These are phyloP conservation scores for Penicillium sp. DNA, from an alignment of 2,329 filamentous ascomycete genomes.

Conservation along the genomic window DNA sequence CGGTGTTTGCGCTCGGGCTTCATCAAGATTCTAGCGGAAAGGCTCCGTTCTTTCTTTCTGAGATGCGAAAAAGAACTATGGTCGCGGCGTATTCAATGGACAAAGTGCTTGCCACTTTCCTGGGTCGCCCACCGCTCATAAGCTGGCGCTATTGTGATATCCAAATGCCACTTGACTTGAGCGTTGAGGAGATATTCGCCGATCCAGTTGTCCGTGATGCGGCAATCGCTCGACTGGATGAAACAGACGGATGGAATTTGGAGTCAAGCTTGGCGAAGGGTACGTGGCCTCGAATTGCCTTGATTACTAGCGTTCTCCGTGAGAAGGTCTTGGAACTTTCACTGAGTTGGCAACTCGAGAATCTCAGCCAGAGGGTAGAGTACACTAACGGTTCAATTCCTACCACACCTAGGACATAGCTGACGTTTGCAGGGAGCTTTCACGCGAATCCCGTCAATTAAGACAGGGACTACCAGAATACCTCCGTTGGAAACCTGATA, in stretches of 20 bases:
- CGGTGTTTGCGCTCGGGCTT: conserved; percentile 46
- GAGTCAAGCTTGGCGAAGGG: conserved; percentile 14
- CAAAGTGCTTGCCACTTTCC: conserved; percentile 32
- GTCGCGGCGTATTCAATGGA: conserved; percentile 28
- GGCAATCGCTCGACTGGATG: conserved; percentile 12
- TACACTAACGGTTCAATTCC: conserved; percentile 3
- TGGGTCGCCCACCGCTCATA: conserved; percentile 33
- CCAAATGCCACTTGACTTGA: conserved; percentile 29
- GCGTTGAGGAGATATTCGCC: conserved; percentile 26
- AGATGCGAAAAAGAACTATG: conserved; percentile 30
- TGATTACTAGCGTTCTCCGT: conserved; percentile 17
- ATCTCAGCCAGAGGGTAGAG: conserved; percentile 20
- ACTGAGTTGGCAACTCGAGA: conserved; percentile 18
- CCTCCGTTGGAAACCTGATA: conserved; percentile 21
- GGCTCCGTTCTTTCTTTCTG: conserved; percentile 29
- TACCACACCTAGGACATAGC: not conserved
- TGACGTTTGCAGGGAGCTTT: conserved; percentile 14
- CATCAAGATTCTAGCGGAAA: conserved; percentile 35
- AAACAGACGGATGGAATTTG: conserved; percentile 12
- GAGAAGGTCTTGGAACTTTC: conserved; percentile 26
- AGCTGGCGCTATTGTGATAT: conserved; percentile 32
- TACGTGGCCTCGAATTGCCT: conserved; percentile 4
- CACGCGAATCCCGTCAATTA: conserved; percentile 16
- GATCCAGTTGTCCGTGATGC: conserved; percentile 6
- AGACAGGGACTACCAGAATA: conserved; percentile 19